Conservation (phyloP, 2,329 filamentous ascomycete species). For the Colletotrichum siamense region DNA sequence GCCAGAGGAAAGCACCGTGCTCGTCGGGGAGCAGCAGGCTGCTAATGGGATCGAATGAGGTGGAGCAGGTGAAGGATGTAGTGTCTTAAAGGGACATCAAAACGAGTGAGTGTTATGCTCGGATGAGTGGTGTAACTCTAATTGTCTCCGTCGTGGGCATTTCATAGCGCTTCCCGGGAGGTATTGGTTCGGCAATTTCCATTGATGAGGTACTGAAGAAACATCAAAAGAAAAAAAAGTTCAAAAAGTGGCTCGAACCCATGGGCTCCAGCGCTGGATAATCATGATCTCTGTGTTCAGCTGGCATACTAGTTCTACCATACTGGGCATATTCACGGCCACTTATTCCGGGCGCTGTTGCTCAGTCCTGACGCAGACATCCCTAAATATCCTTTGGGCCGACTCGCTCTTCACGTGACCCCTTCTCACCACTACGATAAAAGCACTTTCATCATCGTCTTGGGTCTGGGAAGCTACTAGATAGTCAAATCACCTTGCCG, state of each 20-base stretch:
- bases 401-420: not conserved
- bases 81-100: not conserved
- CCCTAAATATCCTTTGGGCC: not conserved
- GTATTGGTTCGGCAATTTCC: not conserved
- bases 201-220: not conserved
- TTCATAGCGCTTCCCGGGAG: not conserved
- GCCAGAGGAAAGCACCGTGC: slow-evolving; percentile 39
- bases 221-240: not conserved
- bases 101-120: not conserved
- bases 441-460: no score
- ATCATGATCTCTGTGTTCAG: not conserved
- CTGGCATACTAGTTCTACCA: not conserved
- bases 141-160: not conserved
- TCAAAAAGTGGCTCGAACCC: not conserved
- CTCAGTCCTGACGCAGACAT: not conserved
- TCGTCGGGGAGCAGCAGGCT: slow-evolving; percentile 34
- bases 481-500: not conserved
- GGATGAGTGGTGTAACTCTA: not conserved
- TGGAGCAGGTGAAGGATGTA: not conserved
- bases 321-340: not conserved
- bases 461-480: not conserved
- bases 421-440: not conserved
- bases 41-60: not conserved
- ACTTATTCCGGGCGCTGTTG: not conserved
- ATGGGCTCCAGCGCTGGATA: not conserved